A percentile compares a stretch with the other conserved stretches of the same genome.
Evolutionary conservation across 1,284 basidiomycete species (phyloP).

Genomic region (Neotropicomus parvogracilis): DNA sequence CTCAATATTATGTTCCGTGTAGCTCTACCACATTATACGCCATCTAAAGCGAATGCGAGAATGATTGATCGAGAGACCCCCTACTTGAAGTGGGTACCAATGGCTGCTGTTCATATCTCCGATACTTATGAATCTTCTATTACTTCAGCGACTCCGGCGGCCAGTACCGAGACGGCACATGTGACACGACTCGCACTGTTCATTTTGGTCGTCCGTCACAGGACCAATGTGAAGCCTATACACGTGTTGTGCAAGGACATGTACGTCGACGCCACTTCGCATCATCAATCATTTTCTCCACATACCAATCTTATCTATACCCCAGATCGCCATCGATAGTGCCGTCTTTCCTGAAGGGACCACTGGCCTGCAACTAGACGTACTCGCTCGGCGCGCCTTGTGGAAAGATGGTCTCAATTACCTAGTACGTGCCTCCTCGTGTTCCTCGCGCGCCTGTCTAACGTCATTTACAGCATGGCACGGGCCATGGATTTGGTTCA

Average conservation of each 20-base stretch:
- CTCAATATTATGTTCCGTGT: slow-evolving; percentile 7
- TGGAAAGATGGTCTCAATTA: slow-evolving; percentile 91
- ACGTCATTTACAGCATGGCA: slow-evolving; percentile 60
- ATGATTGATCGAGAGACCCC: slow-evolving; percentile 77
- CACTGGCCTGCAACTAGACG: slow-evolving; percentile 76
- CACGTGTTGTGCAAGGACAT: slow-evolving; percentile 94
- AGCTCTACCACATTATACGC: slow-evolving; percentile 91
- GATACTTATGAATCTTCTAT: slow-evolving; percentile 19
- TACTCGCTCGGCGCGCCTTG: slow-evolving; percentile 79
- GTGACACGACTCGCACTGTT: slow-evolving; percentile 88
- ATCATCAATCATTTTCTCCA: slow-evolving; percentile 19
- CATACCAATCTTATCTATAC: slow-evolving; percentile 19
- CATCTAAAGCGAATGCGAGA: slow-evolving; percentile 65
- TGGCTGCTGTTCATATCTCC: slow-evolving; percentile 11
- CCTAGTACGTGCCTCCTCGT: slow-evolving; percentile 44
- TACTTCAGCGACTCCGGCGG: slow-evolving; percentile 77
- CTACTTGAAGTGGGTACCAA: slow-evolving; percentile 77
- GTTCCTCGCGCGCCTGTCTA: slow-evolving; percentile 6
- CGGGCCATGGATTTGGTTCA: slow-evolving; percentile 80
- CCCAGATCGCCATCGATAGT: slow-evolving; percentile 84
- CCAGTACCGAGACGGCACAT: slow-evolving; percentile 87
- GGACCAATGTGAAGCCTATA: slow-evolving; percentile 88
- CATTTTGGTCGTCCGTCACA: slow-evolving; percentile 82
- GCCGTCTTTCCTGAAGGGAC: slow-evolving; percentile 89
- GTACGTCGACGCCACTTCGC: slow-evolving; percentile 45